Base-by-base conservation (phyloP, 2,329 filamentous ascomycete genomes). In the Chrysoporthe cubensis region DNA sequence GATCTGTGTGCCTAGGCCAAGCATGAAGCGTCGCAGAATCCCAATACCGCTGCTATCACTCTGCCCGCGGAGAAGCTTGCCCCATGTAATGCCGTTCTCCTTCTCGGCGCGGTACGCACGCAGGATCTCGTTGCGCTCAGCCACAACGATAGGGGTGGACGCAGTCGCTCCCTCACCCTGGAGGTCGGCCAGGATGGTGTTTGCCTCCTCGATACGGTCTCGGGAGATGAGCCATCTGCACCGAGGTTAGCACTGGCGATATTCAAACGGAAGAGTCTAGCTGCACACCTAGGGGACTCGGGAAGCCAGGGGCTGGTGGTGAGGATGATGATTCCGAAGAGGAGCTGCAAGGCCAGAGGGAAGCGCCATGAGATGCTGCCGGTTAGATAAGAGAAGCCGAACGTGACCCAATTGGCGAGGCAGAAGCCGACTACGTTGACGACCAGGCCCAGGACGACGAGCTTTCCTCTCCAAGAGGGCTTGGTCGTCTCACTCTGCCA, bases 21-120 rank as follows among this genome's bases (percentile, higher is more conserved):
- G 79, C 2, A 86, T 63, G 1, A 87, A 62, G 14, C 85, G 78
- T 4, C 84, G 78, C 4, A 87, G 76, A 0, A 82, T n/a, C 2
- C 44, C 44, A 18, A 18, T 2, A 7, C 44, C 44, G 44, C 44
- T 48, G 44, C 44, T 18, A 7, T 48, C 44, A 6, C 7, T n/a
- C 44, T n/a, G 4, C 6, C 44, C 44, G 18, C 44, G 44, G 44
- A 48, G 44, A 14, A 48, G 44, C 16, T 48, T 48, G 18, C 44
- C 6, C 44, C 44, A 48, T 8, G 18, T 48, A 18, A 48, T 48
- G 18, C 44, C 44, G 44, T n/a, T 48, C 5, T 48, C 44, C 6
- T 48, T 48, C 44, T 48, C 44, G 8, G 44, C 44, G 16, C 18
- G 16, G 18, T 48, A 48, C 13, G 44, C 44, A 8, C 44, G 44